phyloP scores from a whole-genome alignment of 148 eudicot genomes.

The Pharnaceum exiguum region DNA sequence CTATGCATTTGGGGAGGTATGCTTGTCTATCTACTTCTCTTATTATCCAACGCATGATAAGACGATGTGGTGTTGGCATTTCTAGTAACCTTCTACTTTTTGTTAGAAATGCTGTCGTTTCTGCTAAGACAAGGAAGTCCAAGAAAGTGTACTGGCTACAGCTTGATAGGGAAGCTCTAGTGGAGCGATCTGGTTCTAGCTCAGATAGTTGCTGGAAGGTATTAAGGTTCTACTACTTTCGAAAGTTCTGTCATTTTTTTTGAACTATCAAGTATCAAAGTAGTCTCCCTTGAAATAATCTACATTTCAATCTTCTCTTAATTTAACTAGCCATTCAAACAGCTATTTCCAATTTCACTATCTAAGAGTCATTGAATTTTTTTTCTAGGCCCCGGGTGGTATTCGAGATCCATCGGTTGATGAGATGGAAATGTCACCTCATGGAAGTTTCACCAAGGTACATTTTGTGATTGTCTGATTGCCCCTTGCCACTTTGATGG shows the following conservation, averaged over 20 bases:
- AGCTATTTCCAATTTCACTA: neutral
- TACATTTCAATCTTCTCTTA: neutral
- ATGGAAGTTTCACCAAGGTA: conserved; percentile 75
- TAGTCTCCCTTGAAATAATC: neutral
- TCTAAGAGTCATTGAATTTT: neutral
- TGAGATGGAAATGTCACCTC: conserved; percentile 44
- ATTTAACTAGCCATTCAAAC: neutral
- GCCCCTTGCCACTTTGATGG: neutral
- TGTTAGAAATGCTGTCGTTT: conserved; percentile 52
- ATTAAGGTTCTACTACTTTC: conserved; percentile 2
- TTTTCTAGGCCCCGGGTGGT: conserved; percentile 58
- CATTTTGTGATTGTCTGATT: neutral
- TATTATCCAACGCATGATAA: neutral
- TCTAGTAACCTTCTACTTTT: neutral
- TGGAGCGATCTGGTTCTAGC: conserved; percentile 35
- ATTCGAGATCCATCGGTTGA: conserved; percentile 43
- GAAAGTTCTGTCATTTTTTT: neutral
- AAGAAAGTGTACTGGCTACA: conserved; percentile 47
- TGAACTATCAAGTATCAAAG: too few relatives aligned
- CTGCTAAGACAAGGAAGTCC: conserved; percentile 53
- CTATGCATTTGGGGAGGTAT: conserved; percentile 82
- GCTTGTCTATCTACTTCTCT: neutral
- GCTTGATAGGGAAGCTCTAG: conserved; percentile 55
- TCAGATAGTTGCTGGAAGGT: conserved; percentile 60
- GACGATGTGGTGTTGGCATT: neutral